phyloP scores from a whole-genome alignment of 805 yeast species.

The Lachancea thermotolerans region DNA sequence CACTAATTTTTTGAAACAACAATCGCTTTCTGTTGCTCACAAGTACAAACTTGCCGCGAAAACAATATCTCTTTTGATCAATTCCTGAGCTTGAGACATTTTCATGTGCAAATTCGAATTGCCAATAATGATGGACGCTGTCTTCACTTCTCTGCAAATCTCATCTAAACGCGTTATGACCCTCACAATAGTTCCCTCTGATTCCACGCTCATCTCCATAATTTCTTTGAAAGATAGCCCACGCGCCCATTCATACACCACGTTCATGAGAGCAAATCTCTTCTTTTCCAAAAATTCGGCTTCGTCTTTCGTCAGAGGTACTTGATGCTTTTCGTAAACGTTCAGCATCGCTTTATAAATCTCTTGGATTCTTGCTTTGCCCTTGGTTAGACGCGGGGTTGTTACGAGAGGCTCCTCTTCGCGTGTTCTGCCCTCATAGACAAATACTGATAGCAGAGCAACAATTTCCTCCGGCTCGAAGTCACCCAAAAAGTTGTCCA shows the following conservation, averaged over 20 bases:
- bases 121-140: constrained; percentile 91
- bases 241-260: constrained; percentile 96
- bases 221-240: constrained; percentile 89
- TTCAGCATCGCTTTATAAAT: constrained; percentile 58
- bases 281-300: constrained; percentile 75
- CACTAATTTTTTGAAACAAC: no score
- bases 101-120: constrained; percentile 84
- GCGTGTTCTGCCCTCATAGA: constrained; percentile 72
- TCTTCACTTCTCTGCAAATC: constrained; percentile 87
- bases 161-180: constrained; percentile 93
- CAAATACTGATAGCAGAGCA: constrained; percentile 87
- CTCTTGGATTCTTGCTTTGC: constrained; percentile 57
- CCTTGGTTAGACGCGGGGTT: constrained; percentile 76
- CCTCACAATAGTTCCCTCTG: constrained; percentile 94
- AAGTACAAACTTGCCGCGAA: constrained; percentile 92
- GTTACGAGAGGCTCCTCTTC: constrained; percentile 53
- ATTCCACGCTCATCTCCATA: constrained; percentile 80
- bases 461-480: constrained; percentile 95
- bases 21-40: constrained; percentile 21
- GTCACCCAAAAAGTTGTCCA: constrained; percentile 88
- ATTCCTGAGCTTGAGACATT: constrained; percentile 88
- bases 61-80: constrained; percentile 92
- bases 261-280: constrained; percentile 86
- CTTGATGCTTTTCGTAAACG: constrained; percentile 61
- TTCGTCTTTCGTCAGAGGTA: constrained; percentile 76